Conservation (phyloP, 805 yeast genomes). For the Cyberlindnera lachancei region DNA sequence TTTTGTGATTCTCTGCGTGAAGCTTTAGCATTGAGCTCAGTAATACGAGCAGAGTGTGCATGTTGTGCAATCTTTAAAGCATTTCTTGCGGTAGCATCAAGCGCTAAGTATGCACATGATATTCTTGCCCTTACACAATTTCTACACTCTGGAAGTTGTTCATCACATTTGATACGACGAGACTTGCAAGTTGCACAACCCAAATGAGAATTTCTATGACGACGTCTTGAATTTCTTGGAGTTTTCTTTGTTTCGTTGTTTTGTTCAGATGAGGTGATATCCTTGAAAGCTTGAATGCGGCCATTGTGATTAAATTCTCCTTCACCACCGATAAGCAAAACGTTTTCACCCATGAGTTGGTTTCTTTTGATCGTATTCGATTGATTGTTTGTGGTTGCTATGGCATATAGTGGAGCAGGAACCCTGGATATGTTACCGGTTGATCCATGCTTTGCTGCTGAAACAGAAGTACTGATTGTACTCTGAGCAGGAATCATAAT, state of each 20-base stretch:
- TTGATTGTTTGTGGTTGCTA: slow-evolving; percentile 19
- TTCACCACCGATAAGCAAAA: too few species aligned
- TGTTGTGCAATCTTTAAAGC: slow-evolving; percentile 44
- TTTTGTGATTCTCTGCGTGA: slow-evolving; percentile 13
- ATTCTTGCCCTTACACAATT: slow-evolving; percentile 44
- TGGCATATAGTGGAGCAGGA: slow-evolving; percentile 15
- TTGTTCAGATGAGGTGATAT: not conserved
- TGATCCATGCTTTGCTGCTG: too few species aligned
- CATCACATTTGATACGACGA: slow-evolving; percentile 61
- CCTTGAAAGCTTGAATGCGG: too few species aligned
- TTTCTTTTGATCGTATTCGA: not conserved
- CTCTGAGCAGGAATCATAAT: too few species aligned
- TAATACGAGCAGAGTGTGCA: slow-evolving; percentile 30
- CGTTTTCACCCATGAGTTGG: not conserved
- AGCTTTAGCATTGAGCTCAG: slow-evolving; percentile 20
- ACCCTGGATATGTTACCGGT: too few species aligned
- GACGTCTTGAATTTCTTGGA: slow-evolving; percentile 33
- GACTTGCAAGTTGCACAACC: slow-evolving; percentile 70
- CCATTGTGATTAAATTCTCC: too few species aligned
- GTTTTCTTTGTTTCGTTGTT: not conserved
- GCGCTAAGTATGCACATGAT: slow-evolving; percentile 39
- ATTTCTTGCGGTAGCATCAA: slow-evolving; percentile 42
- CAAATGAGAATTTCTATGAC: slow-evolving; percentile 60
- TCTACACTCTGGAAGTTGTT: slow-evolving; percentile 48
- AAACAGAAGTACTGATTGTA: too few species aligned